Evolutionary conservation across 495 filamentous ascomycete genomes (phyloP), one percentile per base, ranked within the genome.

Genomic region (Aspergillus diversus): DNA sequence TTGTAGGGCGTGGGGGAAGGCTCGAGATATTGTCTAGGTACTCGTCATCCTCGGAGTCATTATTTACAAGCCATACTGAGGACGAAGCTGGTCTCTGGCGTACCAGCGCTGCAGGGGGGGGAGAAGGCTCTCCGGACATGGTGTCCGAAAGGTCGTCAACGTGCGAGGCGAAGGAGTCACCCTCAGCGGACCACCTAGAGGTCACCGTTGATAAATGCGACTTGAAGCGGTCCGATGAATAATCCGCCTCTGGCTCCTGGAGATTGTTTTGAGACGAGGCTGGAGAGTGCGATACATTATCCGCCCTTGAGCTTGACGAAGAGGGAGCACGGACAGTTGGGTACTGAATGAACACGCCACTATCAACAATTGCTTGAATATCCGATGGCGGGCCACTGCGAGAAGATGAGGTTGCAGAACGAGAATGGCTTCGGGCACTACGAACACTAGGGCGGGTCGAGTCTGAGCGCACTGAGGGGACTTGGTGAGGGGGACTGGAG

Each of bases 151-250:
- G 60, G n/a, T 56, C 46, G 15, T 72, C 59, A 6, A 66, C 57
- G 16, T 68, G 67, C n/a, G 69, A 75, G 33, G 63, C 43, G 32
- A 66, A 69, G 53, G 64, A 67, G 57, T 78, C 60, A 39, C 59
- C 60, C 57, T 81, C 80, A n/a, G 73, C 75, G 4, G 78, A 81
- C 75, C 86, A 86, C 60, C 88, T 86, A 21, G 90, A 92, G 55
- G 84, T 82, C 33, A 92, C 88, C 16, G 89, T 88, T 17, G 90
- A 91, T 12, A 93, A 80, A 70, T 90, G 87, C 67, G 89, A 87
- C 71, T 89, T 91, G 85, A 89, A 90, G 76, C 85, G 84, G 57
- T 77, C 75, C 7, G 75, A 75, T 16, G 73, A 71, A 21, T 71
- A 71, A 47, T 81, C 80, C 1, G 70, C 66, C 33, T 71, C 73